phyloP scores from a whole-genome alignment of 1,284 basidiomycete species.

The Ganoderma resinaceum region DNA sequence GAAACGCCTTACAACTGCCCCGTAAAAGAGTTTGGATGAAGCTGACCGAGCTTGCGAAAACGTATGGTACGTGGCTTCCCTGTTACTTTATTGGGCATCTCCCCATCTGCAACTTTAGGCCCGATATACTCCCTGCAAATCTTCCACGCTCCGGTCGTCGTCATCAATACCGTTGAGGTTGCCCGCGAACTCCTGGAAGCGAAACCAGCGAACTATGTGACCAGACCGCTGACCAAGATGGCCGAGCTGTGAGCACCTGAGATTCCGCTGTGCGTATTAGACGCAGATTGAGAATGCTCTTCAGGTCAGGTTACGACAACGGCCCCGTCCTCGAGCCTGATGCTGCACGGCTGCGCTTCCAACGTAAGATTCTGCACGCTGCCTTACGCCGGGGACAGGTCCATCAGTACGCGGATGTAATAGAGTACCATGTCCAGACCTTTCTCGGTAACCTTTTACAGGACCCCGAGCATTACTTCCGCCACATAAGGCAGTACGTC shows the following conservation, averaged over 20 bases:
- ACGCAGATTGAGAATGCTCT: background rate
- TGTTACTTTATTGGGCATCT: background rate
- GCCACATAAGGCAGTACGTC: conserved; percentile 22
- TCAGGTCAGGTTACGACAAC: conserved; percentile 24
- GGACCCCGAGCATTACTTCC: conserved; percentile 15
- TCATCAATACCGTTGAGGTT: conserved; percentile 19
- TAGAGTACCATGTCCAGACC: conserved; percentile 17
- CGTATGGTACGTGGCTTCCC: conserved; percentile 7
- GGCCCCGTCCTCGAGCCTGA: conserved; percentile 25
- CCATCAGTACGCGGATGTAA: conserved; percentile 4
- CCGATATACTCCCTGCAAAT: conserved; percentile 22
- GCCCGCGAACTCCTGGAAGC: conserved; percentile 24
- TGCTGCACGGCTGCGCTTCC: conserved; percentile 15
- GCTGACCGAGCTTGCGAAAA: conserved; percentile 7
- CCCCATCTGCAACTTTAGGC: conserved; percentile 4
- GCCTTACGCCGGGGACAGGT: conserved; percentile 18
- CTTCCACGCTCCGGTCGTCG: conserved; percentile 20
- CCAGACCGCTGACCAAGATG: conserved; percentile 16
- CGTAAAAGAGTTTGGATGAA: conserved; percentile 4
- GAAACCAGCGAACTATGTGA: conserved; percentile 21
- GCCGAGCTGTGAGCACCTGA: conserved; percentile 19
- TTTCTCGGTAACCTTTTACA: conserved; percentile 18
- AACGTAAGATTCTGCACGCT: conserved; percentile 17
- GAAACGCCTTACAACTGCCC: conserved; percentile 11
- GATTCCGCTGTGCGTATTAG: background rate